phyloP scores from a whole-genome alignment of 108 stramenopile species.

The Aurantiochytrium sp. region DNA sequence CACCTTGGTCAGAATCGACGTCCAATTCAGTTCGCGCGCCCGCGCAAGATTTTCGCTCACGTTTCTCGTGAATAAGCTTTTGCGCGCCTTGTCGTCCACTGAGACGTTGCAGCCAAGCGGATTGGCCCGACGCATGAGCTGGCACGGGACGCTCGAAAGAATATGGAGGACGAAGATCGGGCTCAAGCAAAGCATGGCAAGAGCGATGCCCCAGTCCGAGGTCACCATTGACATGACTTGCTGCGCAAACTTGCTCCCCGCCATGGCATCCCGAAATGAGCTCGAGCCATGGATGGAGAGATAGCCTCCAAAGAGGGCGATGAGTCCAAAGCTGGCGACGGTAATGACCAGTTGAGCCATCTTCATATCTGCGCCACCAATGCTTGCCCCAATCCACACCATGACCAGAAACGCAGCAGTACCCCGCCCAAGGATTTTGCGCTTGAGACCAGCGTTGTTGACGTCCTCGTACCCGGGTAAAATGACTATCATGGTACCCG shows the following conservation, averaged over 20 bases:
- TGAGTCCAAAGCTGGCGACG: not conserved
- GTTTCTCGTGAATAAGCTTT: not conserved
- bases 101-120: not conserved
- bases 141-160: not conserved
- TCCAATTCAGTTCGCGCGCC: not conserved
- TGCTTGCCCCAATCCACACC: not conserved
- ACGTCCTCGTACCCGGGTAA: not conserved
- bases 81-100: not conserved
- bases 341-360: not conserved
- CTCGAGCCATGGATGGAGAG: not conserved
- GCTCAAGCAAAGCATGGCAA: not conserved
- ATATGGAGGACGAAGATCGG: not conserved
- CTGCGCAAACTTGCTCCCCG: not conserved
- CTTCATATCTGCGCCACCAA: conserved; percentile 18
- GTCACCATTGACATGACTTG: not conserved
- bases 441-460: not conserved
- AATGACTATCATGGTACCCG: not conserved
- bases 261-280: not conserved
- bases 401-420: not conserved
- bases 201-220: not conserved
- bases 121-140: not conserved
- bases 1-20: not conserved
- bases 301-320: not conserved
- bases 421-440: not conserved
- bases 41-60: not conserved